Percentiles rank a stretch among this genome's conserved stretches.
phyloP scores from a whole-genome alignment of 1,139 yeast genomes.

The Hemisphaericaspora xylofermentans region DNA sequence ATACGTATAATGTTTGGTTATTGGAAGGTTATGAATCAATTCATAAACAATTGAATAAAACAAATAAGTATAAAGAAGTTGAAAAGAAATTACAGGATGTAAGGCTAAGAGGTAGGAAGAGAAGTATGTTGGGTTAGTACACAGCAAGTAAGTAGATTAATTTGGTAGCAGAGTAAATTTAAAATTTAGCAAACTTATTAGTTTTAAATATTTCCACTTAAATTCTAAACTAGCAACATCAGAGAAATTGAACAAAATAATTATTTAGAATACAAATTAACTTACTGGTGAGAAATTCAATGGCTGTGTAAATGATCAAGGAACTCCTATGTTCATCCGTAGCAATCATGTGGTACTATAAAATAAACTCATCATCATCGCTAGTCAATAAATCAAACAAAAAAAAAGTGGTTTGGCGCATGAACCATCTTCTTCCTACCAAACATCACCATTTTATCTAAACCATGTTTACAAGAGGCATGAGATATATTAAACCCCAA shows the following conservation, averaged over 20 bases:
- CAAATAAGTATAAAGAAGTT: slow-evolving; percentile 51
- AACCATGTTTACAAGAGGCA: slow-evolving; percentile 6
- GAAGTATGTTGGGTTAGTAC: slow-evolving; percentile 84
- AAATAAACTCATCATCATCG: not conserved
- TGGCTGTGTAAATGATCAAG: too few species aligned
- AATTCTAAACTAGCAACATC: too few species aligned
- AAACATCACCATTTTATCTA: not conserved
- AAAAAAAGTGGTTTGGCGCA: too few species aligned
- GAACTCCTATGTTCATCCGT: too few species aligned
- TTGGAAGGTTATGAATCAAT: slow-evolving; percentile 67
- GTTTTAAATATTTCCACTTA: too few species aligned
- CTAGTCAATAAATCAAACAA: not conserved
- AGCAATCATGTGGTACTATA: too few species aligned
- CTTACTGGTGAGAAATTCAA: too few species aligned
- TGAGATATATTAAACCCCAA: not conserved
- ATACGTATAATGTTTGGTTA: slow-evolving; percentile 64
- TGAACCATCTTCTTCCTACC: not conserved
- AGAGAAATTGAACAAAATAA: too few species aligned
- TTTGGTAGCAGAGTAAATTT: too few species aligned
- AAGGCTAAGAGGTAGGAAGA: slow-evolving; percentile 86
- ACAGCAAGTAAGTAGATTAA: too few species aligned
- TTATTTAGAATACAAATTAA: too few species aligned
- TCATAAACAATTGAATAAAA: slow-evolving; percentile 35
- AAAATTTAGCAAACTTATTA: too few species aligned
- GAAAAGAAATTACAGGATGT: slow-evolving; percentile 74